A percentile compares a stretch with the other conserved stretches of the same genome.
Evolutionary conservation across 768 basidiomycete genomes (phyloP).

Genomic region (Agrocybe chaxingu): DNA sequence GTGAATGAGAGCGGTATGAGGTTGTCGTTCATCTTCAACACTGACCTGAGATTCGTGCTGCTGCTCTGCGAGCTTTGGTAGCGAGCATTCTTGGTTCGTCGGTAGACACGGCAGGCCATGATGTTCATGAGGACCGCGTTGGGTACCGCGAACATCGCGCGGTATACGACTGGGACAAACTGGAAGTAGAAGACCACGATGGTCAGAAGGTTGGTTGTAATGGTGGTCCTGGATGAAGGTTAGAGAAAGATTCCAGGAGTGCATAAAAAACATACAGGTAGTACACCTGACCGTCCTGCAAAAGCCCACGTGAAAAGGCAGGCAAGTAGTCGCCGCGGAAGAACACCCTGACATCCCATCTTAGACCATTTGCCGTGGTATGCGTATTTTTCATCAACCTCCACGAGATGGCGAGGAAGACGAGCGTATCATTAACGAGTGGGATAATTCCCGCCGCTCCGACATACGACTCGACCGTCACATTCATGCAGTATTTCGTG

Average conservation of each 20-base stretch:
- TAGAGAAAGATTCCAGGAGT: not conserved
- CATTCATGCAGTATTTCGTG: constrained; percentile 17
- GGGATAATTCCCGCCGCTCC: constrained; percentile 11
- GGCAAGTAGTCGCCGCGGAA: constrained; percentile 16
- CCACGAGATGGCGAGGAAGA: constrained; percentile 27
- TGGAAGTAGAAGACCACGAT: constrained; percentile 1
- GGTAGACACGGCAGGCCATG: constrained; percentile 6
- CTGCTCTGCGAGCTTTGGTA: too few species aligned
- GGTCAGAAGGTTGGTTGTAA: not conserved
- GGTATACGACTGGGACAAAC: constrained; percentile 1
- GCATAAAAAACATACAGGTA: constrained; percentile 21
- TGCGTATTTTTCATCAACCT: constrained; percentile 13
- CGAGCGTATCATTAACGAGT: constrained; percentile 20
- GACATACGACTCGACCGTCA: constrained; percentile 7
- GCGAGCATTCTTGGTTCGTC: not conserved
- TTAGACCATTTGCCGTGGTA: not conserved
- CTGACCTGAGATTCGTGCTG: too few species aligned
- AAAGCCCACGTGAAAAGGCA: constrained; percentile 16
- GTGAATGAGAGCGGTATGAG: too few species aligned
- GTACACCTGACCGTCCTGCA: constrained; percentile 27
- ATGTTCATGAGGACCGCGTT: constrained; percentile 6
- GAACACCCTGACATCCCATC: constrained; percentile 7
- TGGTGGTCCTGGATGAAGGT: constrained; percentile 1
- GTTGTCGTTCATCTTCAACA: too few species aligned
- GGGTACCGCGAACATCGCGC: not conserved